Evolutionary conservation across 2,329 filamentous ascomycete species (phyloP).

Genomic region (Amauroascus verrucosus): DNA sequence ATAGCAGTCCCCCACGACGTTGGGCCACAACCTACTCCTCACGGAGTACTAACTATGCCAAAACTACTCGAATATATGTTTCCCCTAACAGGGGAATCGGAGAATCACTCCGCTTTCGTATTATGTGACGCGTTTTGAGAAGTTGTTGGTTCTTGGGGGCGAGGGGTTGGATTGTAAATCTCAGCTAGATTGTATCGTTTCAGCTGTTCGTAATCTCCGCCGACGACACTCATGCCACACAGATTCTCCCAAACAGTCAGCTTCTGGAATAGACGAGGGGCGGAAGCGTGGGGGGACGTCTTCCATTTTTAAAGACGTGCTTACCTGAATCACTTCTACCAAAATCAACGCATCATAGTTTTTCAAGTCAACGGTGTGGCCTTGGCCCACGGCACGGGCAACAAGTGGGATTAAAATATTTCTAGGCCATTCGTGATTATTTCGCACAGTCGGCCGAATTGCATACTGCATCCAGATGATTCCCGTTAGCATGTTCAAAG

Average conservation of each 20-base stretch:
- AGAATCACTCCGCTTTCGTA: conserved; percentile 7
- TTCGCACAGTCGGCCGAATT: conserved; percentile 51
- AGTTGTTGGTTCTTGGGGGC: conserved; percentile 5
- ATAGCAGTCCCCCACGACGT: neutral
- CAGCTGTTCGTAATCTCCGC: conserved; percentile 48
- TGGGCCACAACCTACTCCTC: neutral
- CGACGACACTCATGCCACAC: conserved; percentile 54
- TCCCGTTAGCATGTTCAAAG: neutral
- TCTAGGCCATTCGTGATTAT: conserved; percentile 48
- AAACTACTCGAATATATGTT: neutral
- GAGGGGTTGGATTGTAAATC: conserved; percentile 44
- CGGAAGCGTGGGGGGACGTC: neutral
- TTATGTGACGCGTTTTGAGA: conserved; percentile 6
- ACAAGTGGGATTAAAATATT: conserved; percentile 52
- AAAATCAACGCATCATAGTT: conserved; percentile 52
- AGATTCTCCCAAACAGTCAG: conserved; percentile 42
- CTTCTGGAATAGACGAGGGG: neutral
- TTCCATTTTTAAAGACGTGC: conserved; percentile 16
- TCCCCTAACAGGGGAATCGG: neutral
- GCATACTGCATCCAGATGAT: conserved; percentile 43
- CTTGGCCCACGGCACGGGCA: conserved; percentile 47
- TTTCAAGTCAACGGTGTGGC: conserved; percentile 51
- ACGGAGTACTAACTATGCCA: neutral
- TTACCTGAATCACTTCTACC: conserved; percentile 53
- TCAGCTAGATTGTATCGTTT: conserved; percentile 56